These are phyloP conservation scores for Pugionium cornutum DNA, from an alignment of 345 rosid species.

Conservation along the genomic window DNA sequence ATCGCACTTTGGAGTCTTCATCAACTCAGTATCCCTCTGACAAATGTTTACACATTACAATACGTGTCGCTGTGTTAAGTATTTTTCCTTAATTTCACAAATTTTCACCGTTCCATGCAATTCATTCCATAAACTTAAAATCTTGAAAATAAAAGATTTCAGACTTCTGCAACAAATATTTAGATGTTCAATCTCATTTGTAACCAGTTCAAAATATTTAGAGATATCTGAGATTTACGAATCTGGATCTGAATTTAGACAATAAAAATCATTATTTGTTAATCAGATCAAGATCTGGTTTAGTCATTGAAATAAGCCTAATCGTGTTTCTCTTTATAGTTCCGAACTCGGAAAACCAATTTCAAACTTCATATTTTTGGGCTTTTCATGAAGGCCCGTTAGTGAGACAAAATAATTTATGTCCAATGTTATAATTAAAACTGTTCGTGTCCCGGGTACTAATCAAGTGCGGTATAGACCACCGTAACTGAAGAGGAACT, in stretches of 20 bases:
- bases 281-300: not conserved
- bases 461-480: constrained; percentile 28
- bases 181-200: no score
- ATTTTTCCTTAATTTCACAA: no score
- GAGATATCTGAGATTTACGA: no score
- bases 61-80: not conserved
- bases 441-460: constrained; percentile 4
- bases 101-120: constrained; percentile 12
- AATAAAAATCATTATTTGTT: no score
- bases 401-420: not conserved
- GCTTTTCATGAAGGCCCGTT: constrained; percentile 2
- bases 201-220: no score
- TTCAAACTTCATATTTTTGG: not conserved
- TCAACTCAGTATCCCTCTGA: constrained; percentile 39
- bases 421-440: not conserved
- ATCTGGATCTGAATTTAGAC: no score
- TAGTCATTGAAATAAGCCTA: constrained; percentile 7
- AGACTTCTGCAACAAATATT: constrained; percentile 5
- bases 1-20: constrained; percentile 38
- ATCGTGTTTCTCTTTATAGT: not conserved
- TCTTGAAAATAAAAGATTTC: not conserved
- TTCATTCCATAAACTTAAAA: not conserved
- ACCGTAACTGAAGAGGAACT: constrained; percentile 14
- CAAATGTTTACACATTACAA: constrained; percentile 35
- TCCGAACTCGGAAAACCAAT: not conserved